Conservation (phyloP, 352 stramenopile species). For the Globisporangium abappressorium region DNA sequence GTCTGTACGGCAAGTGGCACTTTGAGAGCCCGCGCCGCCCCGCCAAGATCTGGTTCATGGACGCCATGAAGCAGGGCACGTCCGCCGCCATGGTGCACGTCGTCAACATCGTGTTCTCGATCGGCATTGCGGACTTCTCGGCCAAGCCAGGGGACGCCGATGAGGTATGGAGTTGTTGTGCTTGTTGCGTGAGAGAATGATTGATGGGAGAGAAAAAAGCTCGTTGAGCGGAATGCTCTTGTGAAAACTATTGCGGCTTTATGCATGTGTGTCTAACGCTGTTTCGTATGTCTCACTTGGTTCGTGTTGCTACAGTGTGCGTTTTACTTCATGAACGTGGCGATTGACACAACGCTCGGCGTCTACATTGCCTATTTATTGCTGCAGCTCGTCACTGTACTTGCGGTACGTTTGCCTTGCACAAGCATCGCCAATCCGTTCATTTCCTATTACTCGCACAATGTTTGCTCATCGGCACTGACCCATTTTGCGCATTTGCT, state of each 20-base stretch:
- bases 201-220: not conserved
- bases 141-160: slow-evolving; percentile 50
- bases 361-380: slow-evolving; percentile 82
- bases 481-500: not conserved
- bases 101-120: slow-evolving; percentile 76
- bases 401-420: slow-evolving; percentile 39
- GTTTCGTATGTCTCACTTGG: not conserved
- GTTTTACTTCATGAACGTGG: slow-evolving; percentile 88
- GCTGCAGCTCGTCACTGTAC: slow-evolving; percentile 48
- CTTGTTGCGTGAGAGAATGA: not conserved
- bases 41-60: slow-evolving; percentile 77
- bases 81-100: slow-evolving; percentile 77
- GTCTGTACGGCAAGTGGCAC: slow-evolving; percentile 76
- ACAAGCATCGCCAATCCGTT: not conserved
- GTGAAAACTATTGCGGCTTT: not conserved
- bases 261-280: not conserved
- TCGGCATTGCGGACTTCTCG: slow-evolving; percentile 62
- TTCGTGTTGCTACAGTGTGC: slow-evolving; percentile 41
- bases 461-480: not conserved
- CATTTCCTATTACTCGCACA: not conserved
- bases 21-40: slow-evolving; percentile 61
- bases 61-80: slow-evolving; percentile 82
- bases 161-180: slow-evolving; percentile 34
- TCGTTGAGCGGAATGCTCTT: not conserved
- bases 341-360: slow-evolving; percentile 79